These are phyloP conservation scores for Neonectria ditissima DNA, from an alignment of 2,329 filamentous ascomycete species.

Conservation along the genomic window DNA sequence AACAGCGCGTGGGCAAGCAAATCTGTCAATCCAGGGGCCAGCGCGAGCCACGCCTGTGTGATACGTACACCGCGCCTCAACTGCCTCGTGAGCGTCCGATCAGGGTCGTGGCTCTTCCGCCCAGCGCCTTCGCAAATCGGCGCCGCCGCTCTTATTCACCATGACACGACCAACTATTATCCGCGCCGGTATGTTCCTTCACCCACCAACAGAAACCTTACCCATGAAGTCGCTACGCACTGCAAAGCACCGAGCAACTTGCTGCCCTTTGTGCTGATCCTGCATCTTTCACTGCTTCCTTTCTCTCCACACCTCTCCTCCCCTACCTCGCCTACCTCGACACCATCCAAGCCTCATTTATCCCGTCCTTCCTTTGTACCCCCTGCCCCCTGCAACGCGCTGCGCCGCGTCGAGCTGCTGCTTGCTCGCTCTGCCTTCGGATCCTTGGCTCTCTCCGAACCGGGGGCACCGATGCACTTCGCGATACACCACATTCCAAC, in stretches of 20 bases:
- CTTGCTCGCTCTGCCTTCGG: conserved; percentile 25
- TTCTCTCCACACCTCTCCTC: conserved; percentile 33
- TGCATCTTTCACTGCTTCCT: conserved; percentile 23
- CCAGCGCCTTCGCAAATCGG: conserved; percentile 31
- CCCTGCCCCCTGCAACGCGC: conserved; percentile 35
- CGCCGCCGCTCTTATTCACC: conserved; percentile 45
- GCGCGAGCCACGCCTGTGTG: conserved; percentile 12
- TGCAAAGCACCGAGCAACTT: neutral
- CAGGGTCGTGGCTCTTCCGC: conserved; percentile 34
- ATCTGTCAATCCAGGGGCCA: conserved; percentile 8
- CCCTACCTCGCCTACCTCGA: conserved; percentile 14
- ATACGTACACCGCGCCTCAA: conserved; percentile 2
- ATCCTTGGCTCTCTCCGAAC: conserved; percentile 34
- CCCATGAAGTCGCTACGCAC: neutral
- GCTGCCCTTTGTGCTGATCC: conserved; percentile 22
- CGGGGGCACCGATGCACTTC: conserved; percentile 32
- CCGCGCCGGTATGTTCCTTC: conserved; percentile 66
- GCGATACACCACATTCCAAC: conserved; percentile 44
- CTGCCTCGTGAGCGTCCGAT: conserved; percentile 27
- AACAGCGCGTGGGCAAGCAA: conserved; percentile 1
- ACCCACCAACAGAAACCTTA: conserved; percentile 18
- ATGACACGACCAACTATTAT: conserved; percentile 72
- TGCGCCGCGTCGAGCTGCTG: conserved; percentile 36
- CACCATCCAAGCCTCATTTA: conserved; percentile 26
- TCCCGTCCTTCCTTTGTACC: conserved; percentile 35